These are phyloP conservation scores for Pigoraptor vietnamica DNA, from an alignment of 78 protist species.

Conservation along the genomic window DNA sequence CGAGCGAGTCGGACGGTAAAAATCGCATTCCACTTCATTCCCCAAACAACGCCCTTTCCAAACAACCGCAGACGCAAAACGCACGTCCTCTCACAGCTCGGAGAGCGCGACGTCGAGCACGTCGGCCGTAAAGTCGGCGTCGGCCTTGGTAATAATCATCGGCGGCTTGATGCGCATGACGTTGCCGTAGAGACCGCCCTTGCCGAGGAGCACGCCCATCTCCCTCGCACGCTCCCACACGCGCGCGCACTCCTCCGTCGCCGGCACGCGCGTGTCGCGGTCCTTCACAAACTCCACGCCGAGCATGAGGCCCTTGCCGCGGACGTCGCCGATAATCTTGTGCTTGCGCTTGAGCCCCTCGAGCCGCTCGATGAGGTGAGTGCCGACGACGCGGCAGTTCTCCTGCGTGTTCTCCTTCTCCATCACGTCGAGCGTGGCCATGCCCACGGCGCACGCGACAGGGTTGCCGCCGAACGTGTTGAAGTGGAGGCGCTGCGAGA, in stretches of 20 bases:
- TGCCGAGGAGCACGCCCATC: background rate
- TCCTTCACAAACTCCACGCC: constrained; percentile 72
- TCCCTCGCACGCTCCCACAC: constrained; percentile 5
- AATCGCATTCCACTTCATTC: too few relatives aligned
- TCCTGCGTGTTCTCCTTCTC: constrained; percentile 28
- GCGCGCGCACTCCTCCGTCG: background rate
- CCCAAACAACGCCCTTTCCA: background rate
- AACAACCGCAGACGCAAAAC: background rate
- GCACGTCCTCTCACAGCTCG: background rate
- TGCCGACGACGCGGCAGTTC: constrained; percentile 21
- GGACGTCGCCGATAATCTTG: constrained; percentile 65
- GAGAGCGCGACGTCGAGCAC: constrained; percentile 12
- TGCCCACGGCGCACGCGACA: constrained; percentile 56
- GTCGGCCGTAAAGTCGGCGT: constrained; percentile 13
- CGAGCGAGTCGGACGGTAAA: too few relatives aligned
- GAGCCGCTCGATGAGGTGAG: background rate
- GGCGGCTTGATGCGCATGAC: constrained; percentile 72
- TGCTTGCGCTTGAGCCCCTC: background rate
- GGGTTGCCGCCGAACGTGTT: constrained; percentile 84
- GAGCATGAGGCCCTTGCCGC: constrained; percentile 69
- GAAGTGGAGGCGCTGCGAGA: constrained; percentile 37
- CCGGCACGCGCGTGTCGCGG: constrained; percentile 5
- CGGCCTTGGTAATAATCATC: constrained; percentile 24
- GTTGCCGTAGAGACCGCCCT: constrained; percentile 37
- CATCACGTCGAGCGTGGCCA: constrained; percentile 46